Evolutionary conservation across 495 filamentous ascomycete genomes (phyloP).

Genomic region (Hapsidospora chrysogenum): DNA sequence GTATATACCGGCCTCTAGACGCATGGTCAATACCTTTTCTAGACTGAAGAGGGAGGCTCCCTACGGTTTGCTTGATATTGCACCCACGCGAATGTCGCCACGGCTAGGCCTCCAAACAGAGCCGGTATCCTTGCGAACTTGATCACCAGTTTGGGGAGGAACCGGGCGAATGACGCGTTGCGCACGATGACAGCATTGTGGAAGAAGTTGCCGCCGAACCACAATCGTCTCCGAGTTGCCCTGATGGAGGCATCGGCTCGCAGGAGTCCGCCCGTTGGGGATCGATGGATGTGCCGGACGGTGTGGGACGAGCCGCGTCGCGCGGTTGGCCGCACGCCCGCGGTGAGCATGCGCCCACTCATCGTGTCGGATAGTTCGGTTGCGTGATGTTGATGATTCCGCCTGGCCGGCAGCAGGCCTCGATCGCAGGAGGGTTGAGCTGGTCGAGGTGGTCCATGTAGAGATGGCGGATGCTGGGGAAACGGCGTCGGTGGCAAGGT

Average conservation of each 20-base stretch:
- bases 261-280: slow-evolving; percentile 52
- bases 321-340: slow-evolving; percentile 48
- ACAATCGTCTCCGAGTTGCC: slow-evolving; percentile 41
- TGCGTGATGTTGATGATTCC: slow-evolving; percentile 2
- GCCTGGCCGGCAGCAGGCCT: background rate
- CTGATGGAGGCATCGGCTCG: slow-evolving; percentile 45
- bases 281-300: slow-evolving; percentile 48
- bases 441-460: no score
- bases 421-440: no score
- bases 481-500: no score
- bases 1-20: slow-evolving; percentile 79
- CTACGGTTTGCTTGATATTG: slow-evolving; percentile 91
- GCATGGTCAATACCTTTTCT: background rate
- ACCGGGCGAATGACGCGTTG: slow-evolving; percentile 68
- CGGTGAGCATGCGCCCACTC: slow-evolving; percentile 70
- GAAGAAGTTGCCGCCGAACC: slow-evolving; percentile 62
- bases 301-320: slow-evolving; percentile 37
- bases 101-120: slow-evolving; percentile 73
- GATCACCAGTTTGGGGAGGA: slow-evolving; percentile 73
- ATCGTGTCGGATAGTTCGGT: no score
- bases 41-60: slow-evolving; percentile 15
- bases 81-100: slow-evolving; percentile 77
- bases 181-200: slow-evolving; percentile 78
- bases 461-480: no score
- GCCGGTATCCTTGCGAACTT: slow-evolving; percentile 81